Evolutionary conservation across 2,329 filamentous ascomycete species (phyloP).

Genomic region (Lachnellula cervina): DNA sequence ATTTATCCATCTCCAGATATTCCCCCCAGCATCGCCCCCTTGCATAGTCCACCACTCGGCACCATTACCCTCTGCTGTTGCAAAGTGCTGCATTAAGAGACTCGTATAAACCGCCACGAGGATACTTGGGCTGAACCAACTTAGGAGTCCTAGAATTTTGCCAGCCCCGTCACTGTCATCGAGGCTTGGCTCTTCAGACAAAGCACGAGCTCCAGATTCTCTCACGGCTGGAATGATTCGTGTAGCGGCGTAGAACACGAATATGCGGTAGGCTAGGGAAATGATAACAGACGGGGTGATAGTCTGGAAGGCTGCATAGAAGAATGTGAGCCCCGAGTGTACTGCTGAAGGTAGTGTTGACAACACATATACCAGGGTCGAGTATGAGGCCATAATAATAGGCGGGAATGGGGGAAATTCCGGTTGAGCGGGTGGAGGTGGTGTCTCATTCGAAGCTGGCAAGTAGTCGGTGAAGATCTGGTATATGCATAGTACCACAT

Average conservation of each 20-base stretch:
- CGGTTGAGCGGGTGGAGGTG: constrained; percentile 57
- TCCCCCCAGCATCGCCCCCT: constrained; percentile 76
- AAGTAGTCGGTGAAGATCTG: constrained; percentile 99
- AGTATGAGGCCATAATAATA: constrained; percentile 97
- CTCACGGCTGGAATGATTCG: constrained; percentile 92
- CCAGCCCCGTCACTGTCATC: constrained; percentile 82
- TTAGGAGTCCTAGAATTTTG: constrained; percentile 74
- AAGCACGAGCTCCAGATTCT: constrained; percentile 74
- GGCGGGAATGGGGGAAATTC: constrained; percentile 95
- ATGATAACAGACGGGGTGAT: constrained; percentile 96
- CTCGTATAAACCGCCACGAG: constrained; percentile 96
- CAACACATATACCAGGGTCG: constrained; percentile 79
- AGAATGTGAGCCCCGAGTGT: constrained; percentile 77
- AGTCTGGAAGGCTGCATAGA: constrained; percentile 88
- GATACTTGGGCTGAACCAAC: constrained; percentile 92
- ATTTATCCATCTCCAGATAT: constrained; percentile 92
- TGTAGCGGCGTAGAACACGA: constrained; percentile 92
- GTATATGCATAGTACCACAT: constrained; percentile 97
- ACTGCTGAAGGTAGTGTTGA: constrained; percentile 79
- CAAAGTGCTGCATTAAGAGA: constrained; percentile 91
- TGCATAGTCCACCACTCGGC: constrained; percentile 80
- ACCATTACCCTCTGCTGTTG: constrained; percentile 62
- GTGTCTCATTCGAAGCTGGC: constrained; percentile 58
- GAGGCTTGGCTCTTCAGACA: constrained; percentile 78
- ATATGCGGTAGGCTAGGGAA: constrained; percentile 85